Conservation (phyloP, 2,329 filamentous ascomycete species). For the Fonsecaea monophora region DNA sequence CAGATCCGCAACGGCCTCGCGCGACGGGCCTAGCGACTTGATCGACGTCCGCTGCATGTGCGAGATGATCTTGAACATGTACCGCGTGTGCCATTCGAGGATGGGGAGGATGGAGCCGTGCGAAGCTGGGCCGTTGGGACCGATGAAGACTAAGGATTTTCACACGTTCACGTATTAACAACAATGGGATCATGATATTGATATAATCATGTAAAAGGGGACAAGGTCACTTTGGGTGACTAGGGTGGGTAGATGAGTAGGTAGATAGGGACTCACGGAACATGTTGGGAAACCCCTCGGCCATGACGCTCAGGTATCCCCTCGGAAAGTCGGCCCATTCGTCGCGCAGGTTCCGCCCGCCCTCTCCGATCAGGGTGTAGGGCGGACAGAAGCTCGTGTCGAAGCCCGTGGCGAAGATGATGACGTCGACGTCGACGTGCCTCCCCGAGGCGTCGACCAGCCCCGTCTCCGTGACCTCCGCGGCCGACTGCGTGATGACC, state of each 20-base stretch:
- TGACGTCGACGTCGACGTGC: conserved; percentile 28
- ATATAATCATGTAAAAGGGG: too few species aligned
- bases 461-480: neutral
- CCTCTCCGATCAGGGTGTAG: conserved; percentile 28
- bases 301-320: conserved; percentile 41
- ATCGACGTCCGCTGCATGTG: conserved; percentile 38
- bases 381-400: conserved; percentile 42
- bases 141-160: conserved; percentile 6
- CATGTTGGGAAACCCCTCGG: conserved; percentile 25
- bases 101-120: conserved; percentile 41
- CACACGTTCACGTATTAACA: too few species aligned
- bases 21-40: conserved; percentile 17
- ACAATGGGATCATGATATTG: too few species aligned
- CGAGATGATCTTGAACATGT: conserved; percentile 37
- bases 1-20: conserved; percentile 4
- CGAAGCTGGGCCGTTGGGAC: conserved; percentile 38
- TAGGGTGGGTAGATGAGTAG: too few species aligned
- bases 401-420: conserved; percentile 47
- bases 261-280: conserved; percentile 18
- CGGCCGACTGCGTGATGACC: too few species aligned
- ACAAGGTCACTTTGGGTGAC: neutral
- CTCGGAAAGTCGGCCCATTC: conserved; percentile 40
- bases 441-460: conserved; percentile 14
- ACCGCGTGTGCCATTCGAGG: conserved; percentile 36
- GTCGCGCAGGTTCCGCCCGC: conserved; percentile 40